These are phyloP conservation scores for Leccinum fibrillosum DNA, from an alignment of 768 basidiomycete genomes.

Conservation along the genomic window DNA sequence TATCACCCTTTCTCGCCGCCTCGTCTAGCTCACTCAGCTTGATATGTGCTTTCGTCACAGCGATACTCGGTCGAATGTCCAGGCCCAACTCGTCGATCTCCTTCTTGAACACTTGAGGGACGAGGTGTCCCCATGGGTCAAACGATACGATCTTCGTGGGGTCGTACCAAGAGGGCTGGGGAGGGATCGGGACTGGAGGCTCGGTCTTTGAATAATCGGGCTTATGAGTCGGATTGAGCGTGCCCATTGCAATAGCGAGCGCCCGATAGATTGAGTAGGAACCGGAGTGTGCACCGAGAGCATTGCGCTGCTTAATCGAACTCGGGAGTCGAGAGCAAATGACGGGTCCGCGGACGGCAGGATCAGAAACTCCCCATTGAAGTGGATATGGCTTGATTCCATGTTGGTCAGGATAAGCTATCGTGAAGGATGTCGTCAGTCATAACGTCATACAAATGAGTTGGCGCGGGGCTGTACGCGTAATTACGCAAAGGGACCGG, in stretches of 20 bases:
- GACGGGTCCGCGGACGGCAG: slow-evolving; percentile 74
- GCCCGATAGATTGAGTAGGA: slow-evolving; percentile 95
- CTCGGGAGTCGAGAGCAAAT: slow-evolving; percentile 82
- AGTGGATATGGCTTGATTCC: slow-evolving; percentile 80
- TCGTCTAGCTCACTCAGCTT: slow-evolving; percentile 94
- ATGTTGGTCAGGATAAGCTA: slow-evolving; percentile 89
- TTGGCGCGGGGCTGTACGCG: slow-evolving; percentile 4
- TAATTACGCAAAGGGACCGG: slow-evolving; percentile 4
- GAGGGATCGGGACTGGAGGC: slow-evolving; percentile 78
- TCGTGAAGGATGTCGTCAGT: slow-evolving; percentile 10
- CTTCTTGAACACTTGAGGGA: slow-evolving; percentile 63
- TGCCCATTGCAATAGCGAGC: slow-evolving; percentile 86
- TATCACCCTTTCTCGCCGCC: slow-evolving; percentile 63
- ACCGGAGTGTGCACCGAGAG: slow-evolving; percentile 91
- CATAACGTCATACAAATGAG: not conserved
- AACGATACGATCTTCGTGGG: slow-evolving; percentile 83
- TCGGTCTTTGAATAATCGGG: slow-evolving; percentile 81
- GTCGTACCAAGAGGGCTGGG: slow-evolving; percentile 75
- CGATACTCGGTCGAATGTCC: slow-evolving; percentile 90
- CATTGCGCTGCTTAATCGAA: slow-evolving; percentile 88
- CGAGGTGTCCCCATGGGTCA: slow-evolving; percentile 92
- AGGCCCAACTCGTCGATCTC: slow-evolving; percentile 64
- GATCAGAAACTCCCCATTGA: slow-evolving; percentile 72
- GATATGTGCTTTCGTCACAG: slow-evolving; percentile 89
- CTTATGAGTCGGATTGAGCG: slow-evolving; percentile 73